Conservation (phyloP, 371 early-diverging fungal species). For the Coemansia sp. region DNA sequence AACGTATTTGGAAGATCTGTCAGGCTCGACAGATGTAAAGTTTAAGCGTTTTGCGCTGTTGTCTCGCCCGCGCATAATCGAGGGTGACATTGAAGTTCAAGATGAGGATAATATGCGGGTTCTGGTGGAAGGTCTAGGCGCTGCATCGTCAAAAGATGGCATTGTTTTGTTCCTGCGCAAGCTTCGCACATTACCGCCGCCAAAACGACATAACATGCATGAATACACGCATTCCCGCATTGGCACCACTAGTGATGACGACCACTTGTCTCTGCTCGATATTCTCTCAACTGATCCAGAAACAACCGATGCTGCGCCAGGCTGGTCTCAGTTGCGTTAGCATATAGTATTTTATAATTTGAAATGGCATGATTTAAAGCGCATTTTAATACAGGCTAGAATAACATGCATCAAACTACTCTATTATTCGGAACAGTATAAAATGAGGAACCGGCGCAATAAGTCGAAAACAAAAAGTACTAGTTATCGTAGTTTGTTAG, state of each 20-base stretch:
- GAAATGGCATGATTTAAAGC: neutral
- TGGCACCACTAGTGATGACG: conserved; percentile 14
- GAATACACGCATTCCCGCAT: conserved; percentile 7
- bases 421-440: neutral
- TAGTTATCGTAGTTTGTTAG: neutral
- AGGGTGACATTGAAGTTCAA: conserved; percentile 22
- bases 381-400: neutral
- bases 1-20: conserved; percentile 22
- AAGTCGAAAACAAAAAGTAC: too few species aligned
- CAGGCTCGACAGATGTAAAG: conserved; percentile 26
- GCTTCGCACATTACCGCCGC: conserved; percentile 17
- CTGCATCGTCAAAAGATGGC: conserved; percentile 31
- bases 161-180: conserved; percentile 32
- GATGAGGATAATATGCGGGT: conserved; percentile 20
- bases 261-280: conserved; percentile 30
- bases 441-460: neutral
- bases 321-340: conserved; percentile 1
- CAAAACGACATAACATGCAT: conserved; percentile 11
- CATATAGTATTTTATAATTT: too few species aligned
- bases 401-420: neutral
- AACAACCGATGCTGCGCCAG: neutral
- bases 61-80: conserved; percentile 29
- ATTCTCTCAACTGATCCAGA: neutral
- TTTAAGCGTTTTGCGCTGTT: conserved; percentile 32
- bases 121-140: conserved; percentile 36